Base-by-base conservation (phyloP, 2,329 filamentous ascomycete genomes). In the Colletotrichum lupini region DNA sequence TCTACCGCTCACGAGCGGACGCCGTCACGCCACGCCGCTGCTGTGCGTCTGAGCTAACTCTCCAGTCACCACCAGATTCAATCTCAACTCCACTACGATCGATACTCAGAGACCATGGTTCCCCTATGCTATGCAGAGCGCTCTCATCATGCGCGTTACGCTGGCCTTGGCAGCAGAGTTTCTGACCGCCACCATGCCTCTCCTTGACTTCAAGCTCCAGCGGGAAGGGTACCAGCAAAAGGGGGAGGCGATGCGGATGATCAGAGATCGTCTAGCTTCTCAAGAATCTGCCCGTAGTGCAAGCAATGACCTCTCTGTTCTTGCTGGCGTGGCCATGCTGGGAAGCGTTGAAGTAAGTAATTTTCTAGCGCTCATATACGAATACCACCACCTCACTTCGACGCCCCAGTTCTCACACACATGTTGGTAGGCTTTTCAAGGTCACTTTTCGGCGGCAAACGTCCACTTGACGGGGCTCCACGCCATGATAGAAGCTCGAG, bases 91-190 rank as follows among this genome's bases (percentile, higher is more conserved):
- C 5, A 75, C 74, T 5, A 70, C 68, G 3, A 56, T 42, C 11
- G 74, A 76, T 19, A 67, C 32, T 26, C 69, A 75, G 42, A 57
- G 74, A 28, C 75, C 75, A 32, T 75, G 75, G 73, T 75, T 76
- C 22, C 75, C 73, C 4, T 75, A 75, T 16, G 75, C 75, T 53
- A 76, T 75, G 75, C 73, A 74, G 64, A 76, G 70, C 61, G 46
- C 67, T 7, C 56, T 76, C 35, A 64, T 76, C 67, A 60, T 76
- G 73, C 75, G 73, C 22, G 70, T 66, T 12, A 76, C 75, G 2
- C 52, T 75, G 8, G 70, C 75, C 12, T 32, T 76, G 57, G 67
- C 75, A 3, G 75, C 75, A 16, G 75, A 73, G 19, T 76, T 75
- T 46, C 58, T 73, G 56, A 58, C 63, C 1, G 53, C 69, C 9